A percentile compares a stretch with the other conserved stretches of the same genome.
These are phyloP conservation scores for Cyberlindnera maritima DNA, from an alignment of 805 yeast species.

Conservation along the genomic window DNA sequence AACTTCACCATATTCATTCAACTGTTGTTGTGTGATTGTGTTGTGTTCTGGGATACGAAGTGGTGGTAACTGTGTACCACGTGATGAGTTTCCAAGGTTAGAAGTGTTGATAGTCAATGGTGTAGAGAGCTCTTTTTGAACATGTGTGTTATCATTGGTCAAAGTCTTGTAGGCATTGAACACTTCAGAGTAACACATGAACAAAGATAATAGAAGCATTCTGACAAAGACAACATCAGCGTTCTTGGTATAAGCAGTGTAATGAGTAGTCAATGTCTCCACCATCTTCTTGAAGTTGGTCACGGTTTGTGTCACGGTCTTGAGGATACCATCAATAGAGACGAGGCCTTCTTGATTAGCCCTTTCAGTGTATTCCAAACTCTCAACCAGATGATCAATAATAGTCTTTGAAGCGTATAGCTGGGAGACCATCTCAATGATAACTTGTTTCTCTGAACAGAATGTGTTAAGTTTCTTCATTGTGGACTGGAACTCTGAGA, in stretches of 20 bases:
- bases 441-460: conserved; percentile 52
- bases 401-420: conserved; percentile 51
- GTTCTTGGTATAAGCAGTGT: conserved; percentile 46
- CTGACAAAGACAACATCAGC: conserved; percentile 65
- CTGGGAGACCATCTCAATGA: conserved; percentile 50
- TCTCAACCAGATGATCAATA: conserved; percentile 55
- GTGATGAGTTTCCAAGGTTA: conserved; percentile 3
- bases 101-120: conserved; percentile 1
- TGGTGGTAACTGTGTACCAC: conserved; percentile 24
- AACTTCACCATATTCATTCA: conserved; percentile 43
- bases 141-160: conserved; percentile 9
- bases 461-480: conserved; percentile 55
- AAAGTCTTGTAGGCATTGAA: conserved; percentile 59
- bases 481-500: conserved; percentile 62
- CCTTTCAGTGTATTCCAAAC: conserved; percentile 47
- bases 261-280: conserved; percentile 44
- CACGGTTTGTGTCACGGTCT: conserved; percentile 16
- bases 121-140: background rate
- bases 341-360: conserved; percentile 12
- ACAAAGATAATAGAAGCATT: conserved; percentile 56
- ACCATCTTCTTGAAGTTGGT: conserved; percentile 52
- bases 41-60: conserved; percentile 23
- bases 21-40: conserved; percentile 24
- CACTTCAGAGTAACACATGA: conserved; percentile 64
- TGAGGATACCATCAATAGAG: conserved; percentile 15